phyloP scores from a whole-genome alignment of 1,284 basidiomycete genomes.

The Boletus putidus region DNA sequence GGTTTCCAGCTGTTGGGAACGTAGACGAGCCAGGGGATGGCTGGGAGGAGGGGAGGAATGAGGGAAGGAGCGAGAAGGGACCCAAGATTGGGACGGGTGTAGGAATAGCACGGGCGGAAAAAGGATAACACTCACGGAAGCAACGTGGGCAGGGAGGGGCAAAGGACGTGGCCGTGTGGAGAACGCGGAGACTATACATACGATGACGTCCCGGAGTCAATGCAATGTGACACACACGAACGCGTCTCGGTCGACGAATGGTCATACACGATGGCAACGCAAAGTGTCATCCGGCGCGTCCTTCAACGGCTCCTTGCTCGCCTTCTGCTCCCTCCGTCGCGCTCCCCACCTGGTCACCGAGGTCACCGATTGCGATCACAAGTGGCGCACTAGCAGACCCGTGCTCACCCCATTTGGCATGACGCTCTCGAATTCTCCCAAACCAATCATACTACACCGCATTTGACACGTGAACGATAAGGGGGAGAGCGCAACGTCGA shows the following conservation, averaged over 20 bases:
- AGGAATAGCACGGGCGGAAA: slow-evolving; percentile 9
- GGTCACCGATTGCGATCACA: background rate
- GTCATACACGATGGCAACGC: background rate
- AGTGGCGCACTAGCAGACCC: slow-evolving; percentile 21
- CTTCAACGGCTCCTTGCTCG: background rate
- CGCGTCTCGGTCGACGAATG: slow-evolving; percentile 16
- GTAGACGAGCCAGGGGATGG: background rate
- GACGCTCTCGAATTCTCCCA: background rate
- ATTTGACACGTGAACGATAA: slow-evolving; percentile 21
- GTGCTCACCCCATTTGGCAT: slow-evolving; percentile 22
- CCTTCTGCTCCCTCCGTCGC: background rate
- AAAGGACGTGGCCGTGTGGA: background rate
- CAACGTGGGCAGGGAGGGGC: slow-evolving; percentile 24
- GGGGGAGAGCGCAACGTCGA: slow-evolving; percentile 9
- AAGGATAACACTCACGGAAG: slow-evolving; percentile 21
- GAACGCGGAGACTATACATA: slow-evolving; percentile 12
- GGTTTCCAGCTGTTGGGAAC: slow-evolving; percentile 1
- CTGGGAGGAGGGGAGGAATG: background rate
- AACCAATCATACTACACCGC: slow-evolving; percentile 12
- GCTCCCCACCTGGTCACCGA: background rate
- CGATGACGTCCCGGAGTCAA: slow-evolving; percentile 25
- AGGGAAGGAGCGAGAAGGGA: slow-evolving; percentile 6
- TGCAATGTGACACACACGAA: slow-evolving; percentile 25
- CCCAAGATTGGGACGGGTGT: background rate
- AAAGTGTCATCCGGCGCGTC: background rate